phyloP scores from a whole-genome alignment of 257 asterid genomes.

The Cinchona pubescens region DNA sequence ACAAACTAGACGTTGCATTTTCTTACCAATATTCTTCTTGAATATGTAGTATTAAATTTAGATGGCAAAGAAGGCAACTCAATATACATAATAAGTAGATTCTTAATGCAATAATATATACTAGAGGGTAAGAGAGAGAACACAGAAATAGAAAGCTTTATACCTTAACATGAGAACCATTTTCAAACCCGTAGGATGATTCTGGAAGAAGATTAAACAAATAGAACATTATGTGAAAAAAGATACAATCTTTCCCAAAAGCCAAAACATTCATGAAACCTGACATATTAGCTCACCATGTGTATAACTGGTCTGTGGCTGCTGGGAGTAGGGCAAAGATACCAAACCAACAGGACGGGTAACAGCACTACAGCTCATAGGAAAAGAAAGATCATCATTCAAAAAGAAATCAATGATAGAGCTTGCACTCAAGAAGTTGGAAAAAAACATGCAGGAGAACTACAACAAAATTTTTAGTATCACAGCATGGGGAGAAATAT shows the following conservation, averaged over 20 bases:
- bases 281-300: slow-evolving; percentile 25
- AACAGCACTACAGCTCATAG: slow-evolving; percentile 11
- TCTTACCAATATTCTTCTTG: background rate
- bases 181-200: slow-evolving; percentile 1
- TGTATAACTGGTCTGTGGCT: slow-evolving; percentile 13
- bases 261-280: background rate
- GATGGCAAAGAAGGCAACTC: background rate
- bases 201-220: slow-evolving; percentile 18
- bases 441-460: background rate
- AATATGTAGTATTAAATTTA: slow-evolving; percentile 2
- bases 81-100: background rate
- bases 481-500: background rate
- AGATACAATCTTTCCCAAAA: background rate
- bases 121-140: background rate
- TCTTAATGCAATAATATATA: background rate
- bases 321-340: slow-evolving; percentile 21
- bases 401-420: background rate
- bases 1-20: background rate
- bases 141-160: too few species aligned
- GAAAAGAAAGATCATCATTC: slow-evolving; percentile 6
- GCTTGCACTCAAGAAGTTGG: background rate
- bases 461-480: background rate
- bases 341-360: slow-evolving; percentile 15
- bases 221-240: slow-evolving; percentile 6
- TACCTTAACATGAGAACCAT: slow-evolving; percentile 17